phyloP scores from a whole-genome alignment of 805 yeast genomes.

The Starmerella etchellsii region DNA sequence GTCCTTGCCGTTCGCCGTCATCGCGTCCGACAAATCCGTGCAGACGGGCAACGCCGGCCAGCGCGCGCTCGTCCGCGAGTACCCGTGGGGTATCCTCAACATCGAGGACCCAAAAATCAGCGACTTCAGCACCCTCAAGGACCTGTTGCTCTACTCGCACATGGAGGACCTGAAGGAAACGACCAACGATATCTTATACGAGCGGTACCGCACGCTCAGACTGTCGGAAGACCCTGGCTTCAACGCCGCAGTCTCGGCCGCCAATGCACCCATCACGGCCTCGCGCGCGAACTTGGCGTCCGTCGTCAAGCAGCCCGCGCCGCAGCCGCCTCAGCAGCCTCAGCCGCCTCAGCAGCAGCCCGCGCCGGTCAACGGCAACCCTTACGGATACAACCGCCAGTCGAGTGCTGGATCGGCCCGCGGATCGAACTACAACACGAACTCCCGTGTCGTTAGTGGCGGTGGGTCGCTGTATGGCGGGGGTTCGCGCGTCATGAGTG shows the following conservation, averaged over 20 bases:
- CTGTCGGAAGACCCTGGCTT: conserved; percentile 42
- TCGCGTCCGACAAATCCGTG: conserved; percentile 31
- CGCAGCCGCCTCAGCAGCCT: not conserved
- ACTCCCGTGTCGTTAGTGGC: not conserved
- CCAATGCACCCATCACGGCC: conserved; percentile 16
- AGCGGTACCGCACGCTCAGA: conserved; percentile 79
- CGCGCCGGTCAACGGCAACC: not conserved
- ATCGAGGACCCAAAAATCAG: conserved; percentile 63
- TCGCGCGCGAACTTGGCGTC: conserved; percentile 15
- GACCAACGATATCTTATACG: conserved; percentile 78
- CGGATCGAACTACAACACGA: not conserved
- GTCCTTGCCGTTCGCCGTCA: conserved; percentile 52
- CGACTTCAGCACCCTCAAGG: conserved; percentile 70
- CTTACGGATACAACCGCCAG: not conserved
- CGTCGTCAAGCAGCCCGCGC: not conserved
- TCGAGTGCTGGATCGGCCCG: not conserved
- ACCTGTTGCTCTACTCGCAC: conserved; percentile 69
- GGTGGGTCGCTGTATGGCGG: too few relatives aligned
- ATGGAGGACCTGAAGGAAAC: conserved; percentile 77
- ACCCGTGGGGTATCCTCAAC: conserved; percentile 48
- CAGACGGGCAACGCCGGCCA: conserved; percentile 28
- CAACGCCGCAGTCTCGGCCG: conserved; percentile 18
- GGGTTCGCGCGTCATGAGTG: not conserved
- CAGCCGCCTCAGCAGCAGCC: not conserved
- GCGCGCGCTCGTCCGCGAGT: conserved; percentile 36